Percentiles rank a stretch among this genome's conserved stretches.
These are phyloP conservation scores for Zymoseptoria ardabiliae DNA, from an alignment of 2,329 filamentous ascomycete species.

Conservation along the genomic window DNA sequence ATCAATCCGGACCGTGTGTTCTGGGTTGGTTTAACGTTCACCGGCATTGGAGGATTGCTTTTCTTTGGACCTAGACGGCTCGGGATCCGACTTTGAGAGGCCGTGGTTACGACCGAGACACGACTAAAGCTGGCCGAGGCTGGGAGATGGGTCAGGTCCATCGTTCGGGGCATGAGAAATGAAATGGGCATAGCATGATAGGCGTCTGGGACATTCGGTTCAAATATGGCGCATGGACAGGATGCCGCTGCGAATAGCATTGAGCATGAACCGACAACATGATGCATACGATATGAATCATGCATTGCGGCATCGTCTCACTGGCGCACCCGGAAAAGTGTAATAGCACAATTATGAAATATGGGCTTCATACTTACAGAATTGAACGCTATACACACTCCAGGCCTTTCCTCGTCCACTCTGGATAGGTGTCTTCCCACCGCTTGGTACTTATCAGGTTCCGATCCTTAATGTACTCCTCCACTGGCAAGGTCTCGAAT, in stretches of 20 bases:
- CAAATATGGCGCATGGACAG: background rate
- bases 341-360: background rate
- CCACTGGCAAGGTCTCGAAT: slow-evolving; percentile 31
- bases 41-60: slow-evolving; percentile 41
- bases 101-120: background rate
- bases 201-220: background rate
- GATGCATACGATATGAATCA: background rate
- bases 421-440: slow-evolving; percentile 12
- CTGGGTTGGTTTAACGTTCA: slow-evolving; percentile 45
- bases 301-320: background rate
- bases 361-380: background rate
- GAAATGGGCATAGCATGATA: background rate
- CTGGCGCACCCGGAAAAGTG: background rate
- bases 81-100: slow-evolving; percentile 21
- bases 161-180: background rate
- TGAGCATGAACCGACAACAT: background rate
- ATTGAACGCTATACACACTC: slow-evolving; percentile 6
- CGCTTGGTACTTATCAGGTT: slow-evolving; percentile 15
- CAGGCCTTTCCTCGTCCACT: slow-evolving; percentile 15
- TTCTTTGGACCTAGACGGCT: slow-evolving; percentile 37
- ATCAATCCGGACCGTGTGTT: slow-evolving; percentile 41
- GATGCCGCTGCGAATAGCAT: background rate
- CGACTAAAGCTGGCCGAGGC: background rate
- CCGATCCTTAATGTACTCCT: slow-evolving; percentile 33
- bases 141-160: background rate